Conservation (phyloP, 2,329 filamentous ascomycete species). For the Apiospora rasikravindrae region DNA sequence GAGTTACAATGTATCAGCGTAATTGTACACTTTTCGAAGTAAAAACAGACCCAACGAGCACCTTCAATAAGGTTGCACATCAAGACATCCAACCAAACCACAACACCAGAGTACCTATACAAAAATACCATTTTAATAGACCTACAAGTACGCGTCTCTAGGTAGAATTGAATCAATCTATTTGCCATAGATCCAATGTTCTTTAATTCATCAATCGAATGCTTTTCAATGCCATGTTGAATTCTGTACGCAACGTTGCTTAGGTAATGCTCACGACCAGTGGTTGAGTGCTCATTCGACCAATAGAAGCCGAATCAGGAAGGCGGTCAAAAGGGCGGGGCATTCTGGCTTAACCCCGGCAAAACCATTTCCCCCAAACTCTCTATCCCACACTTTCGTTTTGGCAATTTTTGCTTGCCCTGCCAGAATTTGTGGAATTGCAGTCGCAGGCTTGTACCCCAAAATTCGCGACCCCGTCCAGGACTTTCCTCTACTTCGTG, state of each 20-base stretch:
- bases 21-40: not conserved
- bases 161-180: not conserved
- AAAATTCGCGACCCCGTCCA: conserved; percentile 12
- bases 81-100: not conserved
- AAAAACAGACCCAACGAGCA: not conserved
- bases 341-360: not conserved
- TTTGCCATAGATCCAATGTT: too few species aligned
- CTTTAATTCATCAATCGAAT: not conserved
- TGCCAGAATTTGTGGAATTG: conserved; percentile 9
- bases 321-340: not conserved
- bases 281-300: not conserved
- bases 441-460: not conserved
- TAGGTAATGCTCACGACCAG: not conserved
- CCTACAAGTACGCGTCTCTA: not conserved
- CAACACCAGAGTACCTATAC: not conserved
- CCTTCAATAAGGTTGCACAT: not conserved
- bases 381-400: conserved; percentile 7
- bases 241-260: too few species aligned
- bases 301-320: not conserved
- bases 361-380: not conserved
- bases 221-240: not conserved
- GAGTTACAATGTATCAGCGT: not conserved
- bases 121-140: not conserved
- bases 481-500: conserved; percentile 25
- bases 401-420: conserved; percentile 11